Percentiles rank a stretch among this genome's conserved stretches.
These are phyloP conservation scores for Aspergillus neotritici DNA, from an alignment of 2,329 filamentous ascomycete species.

Conservation along the genomic window DNA sequence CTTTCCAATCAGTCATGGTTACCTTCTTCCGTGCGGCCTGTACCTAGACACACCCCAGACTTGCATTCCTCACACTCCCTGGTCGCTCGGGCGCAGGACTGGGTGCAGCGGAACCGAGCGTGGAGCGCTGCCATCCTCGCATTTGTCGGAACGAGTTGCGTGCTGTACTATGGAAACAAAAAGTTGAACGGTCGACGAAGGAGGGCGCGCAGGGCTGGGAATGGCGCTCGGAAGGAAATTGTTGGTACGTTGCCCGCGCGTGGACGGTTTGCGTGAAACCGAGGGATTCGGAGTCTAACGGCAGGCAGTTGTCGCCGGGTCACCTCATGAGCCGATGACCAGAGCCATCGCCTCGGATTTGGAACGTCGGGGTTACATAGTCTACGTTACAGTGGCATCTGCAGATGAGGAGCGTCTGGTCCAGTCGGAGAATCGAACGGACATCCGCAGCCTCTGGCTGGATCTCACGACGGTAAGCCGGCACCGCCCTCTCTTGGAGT, in stretches of 20 bases:
- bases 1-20: conserved; percentile 66
- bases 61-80: conserved; percentile 36
- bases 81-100: conserved; percentile 59
- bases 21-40: conserved; percentile 61
- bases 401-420: conserved; percentile 78
- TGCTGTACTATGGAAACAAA: conserved; percentile 58
- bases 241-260: conserved; percentile 43
- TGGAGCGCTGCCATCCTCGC: conserved; percentile 66
- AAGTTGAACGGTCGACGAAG: conserved; percentile 57
- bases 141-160: conserved; percentile 59
- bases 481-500: not conserved
- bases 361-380: conserved; percentile 85
- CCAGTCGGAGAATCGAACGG: conserved; percentile 67
- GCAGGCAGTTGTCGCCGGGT: conserved; percentile 72
- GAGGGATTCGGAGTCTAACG: no score
- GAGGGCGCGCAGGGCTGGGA: conserved; percentile 70
- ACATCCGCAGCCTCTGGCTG: conserved; percentile 75
- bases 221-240: conserved; percentile 82
- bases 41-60: conserved; percentile 24
- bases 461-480: conserved; percentile 58
- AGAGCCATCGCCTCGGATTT: conserved; percentile 78
- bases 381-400: conserved; percentile 83
- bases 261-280: conserved; percentile 8
- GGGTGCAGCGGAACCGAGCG: conserved; percentile 67
- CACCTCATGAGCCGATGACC: conserved; percentile 75